Base-by-base conservation (phyloP, 2,329 filamentous ascomycete species). In the Ophiostoma sp. region DNA sequence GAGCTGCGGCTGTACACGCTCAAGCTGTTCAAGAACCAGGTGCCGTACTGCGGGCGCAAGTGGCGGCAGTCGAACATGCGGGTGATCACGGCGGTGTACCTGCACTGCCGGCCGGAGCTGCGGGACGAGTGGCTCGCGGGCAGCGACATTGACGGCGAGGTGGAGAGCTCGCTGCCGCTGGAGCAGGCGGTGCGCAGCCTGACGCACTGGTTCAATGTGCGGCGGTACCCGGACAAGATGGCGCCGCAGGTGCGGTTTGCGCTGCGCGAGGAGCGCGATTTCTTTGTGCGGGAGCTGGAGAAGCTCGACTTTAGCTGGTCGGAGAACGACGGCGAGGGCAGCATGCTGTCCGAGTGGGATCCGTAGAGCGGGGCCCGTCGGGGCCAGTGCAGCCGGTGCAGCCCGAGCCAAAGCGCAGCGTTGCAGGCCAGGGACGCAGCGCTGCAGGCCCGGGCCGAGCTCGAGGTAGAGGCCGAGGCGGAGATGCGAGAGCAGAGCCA, bases 41-140 rank as follows among this genome's bases (percentile, higher is more conserved):
- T 99, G 4, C 95, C 95, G 0, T 99, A 97, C 83, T 98, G 94
- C 79, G 94, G 95, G 31, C 90, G 95, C 62, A 99, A 99, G 81
- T 99, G 95, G 95, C 89, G 95, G 17, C 95, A 98, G 81, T 89
- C 89, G 75, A 98, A 99, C 79, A 99, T 99, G 95, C 91, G 94
- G 70, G 94, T 98, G 76, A 99, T 99, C 77, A 99, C 95, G 0
- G 93, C 94, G 3, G 92, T 99, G 1, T 99, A 97, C 79, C 84
- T 99, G 67, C 92, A 97, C 80, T 97, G 94, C 77, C 86, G 93
- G 8, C 94, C 94, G 0, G 94, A 98, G 78, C 84, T 99, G 65
- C 86, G 94, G 39, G 95, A 99, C 77, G 95, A 97, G 80, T 98
- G 95, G 94, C 85, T 98, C 0, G 89, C 92, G 0, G 94, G 94